Conservation (phyloP, 768 basidiomycete species). For the Cyclocybe cylindracea region DNA sequence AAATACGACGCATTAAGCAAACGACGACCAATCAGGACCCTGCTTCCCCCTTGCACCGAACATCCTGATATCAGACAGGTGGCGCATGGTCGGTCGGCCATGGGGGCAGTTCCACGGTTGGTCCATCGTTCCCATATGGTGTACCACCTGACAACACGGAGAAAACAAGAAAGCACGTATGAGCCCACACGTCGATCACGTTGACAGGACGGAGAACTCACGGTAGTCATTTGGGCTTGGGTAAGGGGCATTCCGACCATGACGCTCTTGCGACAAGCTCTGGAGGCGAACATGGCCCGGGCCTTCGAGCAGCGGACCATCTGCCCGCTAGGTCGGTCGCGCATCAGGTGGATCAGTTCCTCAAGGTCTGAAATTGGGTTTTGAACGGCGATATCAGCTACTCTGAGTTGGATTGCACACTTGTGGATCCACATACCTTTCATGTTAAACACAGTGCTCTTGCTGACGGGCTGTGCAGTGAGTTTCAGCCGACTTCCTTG, state of each 20-base stretch:
- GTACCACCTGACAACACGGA: slow-evolving; percentile 53
- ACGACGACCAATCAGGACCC: slow-evolving; percentile 37
- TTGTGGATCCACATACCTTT: slow-evolving; percentile 54
- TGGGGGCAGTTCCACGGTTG: slow-evolving; percentile 92
- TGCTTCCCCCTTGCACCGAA: slow-evolving; percentile 16
- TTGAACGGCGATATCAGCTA: slow-evolving; percentile 1
- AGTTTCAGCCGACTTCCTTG: slow-evolving; percentile 56
- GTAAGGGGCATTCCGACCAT: slow-evolving; percentile 93
- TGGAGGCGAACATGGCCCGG: slow-evolving; percentile 93
- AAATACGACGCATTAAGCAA: slow-evolving; percentile 4
- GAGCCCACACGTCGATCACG: not conserved
- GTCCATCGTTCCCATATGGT: slow-evolving; percentile 83
- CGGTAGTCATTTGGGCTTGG: slow-evolving; percentile 72
- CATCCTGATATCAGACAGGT: slow-evolving; percentile 55
- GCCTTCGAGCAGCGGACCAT: slow-evolving; percentile 94
- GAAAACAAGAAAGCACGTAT: slow-evolving; percentile 1
- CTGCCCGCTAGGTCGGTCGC: slow-evolving; percentile 72
- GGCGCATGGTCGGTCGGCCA: slow-evolving; percentile 82
- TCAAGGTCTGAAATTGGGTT: slow-evolving; percentile 68
- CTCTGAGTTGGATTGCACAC: not conserved
- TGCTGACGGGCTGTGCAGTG: slow-evolving; percentile 87
- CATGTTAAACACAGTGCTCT: slow-evolving; percentile 85
- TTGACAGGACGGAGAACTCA: slow-evolving; percentile 32
- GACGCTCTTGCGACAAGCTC: slow-evolving; percentile 93
- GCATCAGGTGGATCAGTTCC: slow-evolving; percentile 86